Evolutionary conservation across 768 basidiomycete genomes (phyloP), one percentile per base, ranked within the genome.

Genomic region (Mycena crocata): DNA sequence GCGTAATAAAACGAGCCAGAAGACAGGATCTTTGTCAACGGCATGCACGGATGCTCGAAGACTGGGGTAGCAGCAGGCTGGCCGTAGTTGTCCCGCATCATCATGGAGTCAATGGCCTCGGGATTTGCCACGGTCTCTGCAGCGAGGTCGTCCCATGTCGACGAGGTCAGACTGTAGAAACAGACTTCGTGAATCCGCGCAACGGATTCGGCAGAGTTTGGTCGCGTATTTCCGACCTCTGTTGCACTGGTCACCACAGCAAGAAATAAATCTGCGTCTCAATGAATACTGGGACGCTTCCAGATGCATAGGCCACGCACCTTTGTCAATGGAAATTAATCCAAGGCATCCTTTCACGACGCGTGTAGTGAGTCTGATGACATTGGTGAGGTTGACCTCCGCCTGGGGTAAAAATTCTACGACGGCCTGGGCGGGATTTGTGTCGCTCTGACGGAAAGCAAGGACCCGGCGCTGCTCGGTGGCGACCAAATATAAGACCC

Each of bases 1-100:
- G 98, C 91, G 74, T 93, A 98, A 79, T 98, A 99, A 81, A 99
- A 99, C 1, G 92, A 90, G 7, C 96, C 96, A 26, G 92, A 92
- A 32, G 94, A 92, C 5, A 99, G 81, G 60, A 98, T 95, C 78
- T 97, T 98, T 50, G 89, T 91, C 73, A 99, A 86, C 0, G 95
- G 92, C 66, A 88, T 77, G 76, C 96, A 98, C 2, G 98, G 98
- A 73, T 99, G 95, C 72, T 96, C 95, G 74, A 91, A 90, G 28
- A 91, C 82, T n/a, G 83, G 83, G 13, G 87, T 72, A 40, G 80
- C 75, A 34, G 83, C 71, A 49, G 77, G 74, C 62, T 84, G 83
- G 31, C 80, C 69, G 69, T 87, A 88, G 46, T 80, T 78, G 37
- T 89, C 84, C 57, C 87, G 82, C 57, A 81, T 83, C 58, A 78